A percentile compares a stretch with the other conserved stretches of the same genome.
phyloP scores from a whole-genome alignment of 306 rosid genomes.

The Myrica gale region DNA sequence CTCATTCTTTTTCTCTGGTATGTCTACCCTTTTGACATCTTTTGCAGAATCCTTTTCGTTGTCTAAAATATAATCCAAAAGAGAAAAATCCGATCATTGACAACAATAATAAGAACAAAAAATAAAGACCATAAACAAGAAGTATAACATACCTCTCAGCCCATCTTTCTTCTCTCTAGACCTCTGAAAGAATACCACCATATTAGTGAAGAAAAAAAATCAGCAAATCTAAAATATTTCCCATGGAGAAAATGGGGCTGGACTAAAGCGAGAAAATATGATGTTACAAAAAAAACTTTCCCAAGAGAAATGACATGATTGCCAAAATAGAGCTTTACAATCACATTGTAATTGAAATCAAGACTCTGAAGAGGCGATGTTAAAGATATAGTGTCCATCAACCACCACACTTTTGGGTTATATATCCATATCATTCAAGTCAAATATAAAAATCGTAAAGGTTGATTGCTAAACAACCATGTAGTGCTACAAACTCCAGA shows the following conservation, averaged over 20 bases:
- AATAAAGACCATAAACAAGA: constrained; percentile 7
- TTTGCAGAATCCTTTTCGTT: constrained; percentile 28
- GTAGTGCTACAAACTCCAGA: background rate
- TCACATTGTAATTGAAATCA: background rate
- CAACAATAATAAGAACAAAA: constrained; percentile 3
- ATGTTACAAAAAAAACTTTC: background rate
- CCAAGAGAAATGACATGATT: background rate
- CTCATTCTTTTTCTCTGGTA: constrained; percentile 53
- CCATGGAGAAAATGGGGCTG: background rate
- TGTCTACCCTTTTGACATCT: constrained; percentile 38
- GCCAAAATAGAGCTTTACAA: background rate
- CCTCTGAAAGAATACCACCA: constrained; percentile 32
- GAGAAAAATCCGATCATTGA: background rate
- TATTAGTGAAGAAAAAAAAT: background rate
- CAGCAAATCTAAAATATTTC: background rate
- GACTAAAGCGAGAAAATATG: background rate
- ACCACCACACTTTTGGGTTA: background rate
- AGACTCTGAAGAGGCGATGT: background rate
- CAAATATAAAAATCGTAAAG: background rate
- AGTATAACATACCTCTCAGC: constrained; percentile 34
- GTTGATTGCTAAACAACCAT: background rate
- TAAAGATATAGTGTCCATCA: background rate
- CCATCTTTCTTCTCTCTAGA: constrained; percentile 42
- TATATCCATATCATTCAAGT: background rate
- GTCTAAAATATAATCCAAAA: constrained; percentile 33